Percentiles rank a stretch among this genome's conserved stretches.
Conservation (phyloP, 2,329 filamentous ascomycete species). For the Xylariaceae sp. region DNA sequence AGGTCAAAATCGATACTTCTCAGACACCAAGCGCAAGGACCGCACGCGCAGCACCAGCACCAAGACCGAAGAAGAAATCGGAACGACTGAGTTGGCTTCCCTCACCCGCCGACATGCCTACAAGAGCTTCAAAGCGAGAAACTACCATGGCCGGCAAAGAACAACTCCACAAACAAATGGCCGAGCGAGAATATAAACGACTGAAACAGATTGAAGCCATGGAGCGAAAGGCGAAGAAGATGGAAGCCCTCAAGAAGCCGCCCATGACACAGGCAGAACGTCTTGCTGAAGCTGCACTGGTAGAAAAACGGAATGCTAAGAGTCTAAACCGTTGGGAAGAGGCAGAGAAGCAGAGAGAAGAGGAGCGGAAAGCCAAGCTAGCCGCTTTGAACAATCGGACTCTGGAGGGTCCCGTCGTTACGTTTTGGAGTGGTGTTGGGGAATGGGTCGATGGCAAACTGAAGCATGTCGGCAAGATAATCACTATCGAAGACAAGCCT, state of each 20-base stretch:
- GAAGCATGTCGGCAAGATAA: slow-evolving; percentile 63
- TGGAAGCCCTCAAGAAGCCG: slow-evolving; percentile 71
- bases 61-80: slow-evolving; percentile 56
- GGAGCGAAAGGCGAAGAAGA: slow-evolving; percentile 64
- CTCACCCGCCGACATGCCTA: slow-evolving; percentile 50
- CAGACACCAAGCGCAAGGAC: slow-evolving; percentile 34
- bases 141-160: slow-evolving; percentile 58
- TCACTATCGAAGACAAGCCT: slow-evolving; percentile 58
- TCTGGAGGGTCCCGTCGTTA: slow-evolving; percentile 82
- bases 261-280: slow-evolving; percentile 84
- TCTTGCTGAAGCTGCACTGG: slow-evolving; percentile 72
- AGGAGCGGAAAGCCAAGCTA: slow-evolving; percentile 75
- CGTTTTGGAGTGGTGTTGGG: slow-evolving; percentile 89
- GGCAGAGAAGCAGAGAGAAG: slow-evolving; percentile 82
- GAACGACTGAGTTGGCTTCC: slow-evolving; percentile 58
- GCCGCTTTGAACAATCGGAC: slow-evolving; percentile 84
- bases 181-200: slow-evolving; percentile 65
- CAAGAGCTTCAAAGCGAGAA: slow-evolving; percentile 53
- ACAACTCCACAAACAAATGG: slow-evolving; percentile 65
- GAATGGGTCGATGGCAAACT: slow-evolving; percentile 74
- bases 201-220: slow-evolving; percentile 66
- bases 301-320: slow-evolving; percentile 83
- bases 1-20: slow-evolving; percentile 59
- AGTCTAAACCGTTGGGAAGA: slow-evolving; percentile 92
- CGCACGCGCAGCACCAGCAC: slow-evolving; percentile 38